Conservation (phyloP, 2,329 filamentous ascomycete genomes). For the Hymenoscyphus repandus region DNA sequence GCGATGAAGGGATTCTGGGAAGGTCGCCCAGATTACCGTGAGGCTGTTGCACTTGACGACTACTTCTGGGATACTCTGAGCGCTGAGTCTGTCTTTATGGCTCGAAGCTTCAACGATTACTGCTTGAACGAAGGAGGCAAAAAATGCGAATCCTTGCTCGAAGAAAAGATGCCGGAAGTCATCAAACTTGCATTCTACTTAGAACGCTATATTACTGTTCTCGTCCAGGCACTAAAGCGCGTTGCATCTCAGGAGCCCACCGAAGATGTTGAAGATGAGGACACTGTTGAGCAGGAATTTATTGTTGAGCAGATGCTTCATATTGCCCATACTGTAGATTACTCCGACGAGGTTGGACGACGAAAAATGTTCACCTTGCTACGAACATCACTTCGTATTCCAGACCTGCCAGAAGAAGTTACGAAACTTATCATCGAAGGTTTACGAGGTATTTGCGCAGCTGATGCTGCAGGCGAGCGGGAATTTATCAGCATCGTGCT, state of each 20-base stretch:
- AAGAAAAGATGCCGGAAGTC: conserved; percentile 93
- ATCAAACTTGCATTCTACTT: conserved; percentile 85
- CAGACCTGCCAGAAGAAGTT: conserved; percentile 85
- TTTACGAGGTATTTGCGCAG: conserved; percentile 76
- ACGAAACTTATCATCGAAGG: conserved; percentile 84
- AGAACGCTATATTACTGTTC: conserved; percentile 68
- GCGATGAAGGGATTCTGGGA: conserved; percentile 98
- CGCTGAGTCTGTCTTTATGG: conserved; percentile 84
- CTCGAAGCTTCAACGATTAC: conserved; percentile 90
- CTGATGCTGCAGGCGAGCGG: conserved; percentile 65
- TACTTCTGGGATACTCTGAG: conserved; percentile 75
- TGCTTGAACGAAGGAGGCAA: conserved; percentile 70
- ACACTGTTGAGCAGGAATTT: conserved; percentile 87
- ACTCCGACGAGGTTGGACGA: conserved; percentile 93
- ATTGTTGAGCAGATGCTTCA: conserved; percentile 92
- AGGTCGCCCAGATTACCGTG: conserved; percentile 75
- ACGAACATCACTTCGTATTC: conserved; percentile 76
- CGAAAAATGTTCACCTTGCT: conserved; percentile 93
- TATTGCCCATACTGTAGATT: conserved; percentile 87
- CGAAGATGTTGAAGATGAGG: conserved; percentile 66
- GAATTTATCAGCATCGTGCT: conserved; percentile 83
- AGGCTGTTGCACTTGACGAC: conserved; percentile 67
- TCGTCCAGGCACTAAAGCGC: conserved; percentile 59
- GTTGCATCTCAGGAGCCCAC: conserved; percentile 48
- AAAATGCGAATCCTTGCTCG: conserved; percentile 69